Evolutionary conservation across 495 filamentous ascomycete genomes (phyloP), one percentile per base, ranked within the genome.

Genomic region (Ascodesmis nigricans): DNA sequence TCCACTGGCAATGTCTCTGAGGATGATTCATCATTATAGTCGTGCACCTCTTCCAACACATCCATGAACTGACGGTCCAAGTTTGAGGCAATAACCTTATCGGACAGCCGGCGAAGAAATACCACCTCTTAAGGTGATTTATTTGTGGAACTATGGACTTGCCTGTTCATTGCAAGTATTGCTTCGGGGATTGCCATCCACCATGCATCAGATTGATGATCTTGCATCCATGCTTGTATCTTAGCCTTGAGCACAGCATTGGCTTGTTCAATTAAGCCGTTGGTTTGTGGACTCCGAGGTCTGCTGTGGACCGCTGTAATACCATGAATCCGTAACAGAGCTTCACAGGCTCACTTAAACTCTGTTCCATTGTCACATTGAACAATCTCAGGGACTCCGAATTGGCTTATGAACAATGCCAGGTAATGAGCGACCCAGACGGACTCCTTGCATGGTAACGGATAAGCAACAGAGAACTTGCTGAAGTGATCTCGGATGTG

Each of bases 181-280:
- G 23, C 23, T 25, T 25, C 23, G 6, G 23, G 23, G 6, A 25
- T 6, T 6, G 23, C 23, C 11, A 25, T 6, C 23, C 23, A 25
- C 23, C 23, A 25, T 11, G 11, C 6, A 25, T 11, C 6, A 11
- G 6, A 6, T 6, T 25, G 6, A 11, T 25, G 6, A 11, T 25
- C 23, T 6, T 25, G 6, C 23, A 25, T 25, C 6, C 11, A 25
- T 25, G 23, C 23, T 6, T 11, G 23, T 25, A 35, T 0, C 21
- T 28, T 35, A 0, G 11, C 11, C 23, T 35, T 35, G 6, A 40
- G 27, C 0, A 36, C 19, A 21, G 19, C 2, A 36, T 40, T 40
- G 1, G 16, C 38, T 22, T 40, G 38, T 11, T 40, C 38, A 4
- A 40, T 32, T 2, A 40, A 4, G 3, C 23, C 31, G 21, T 40